Conservation (phyloP, 768 basidiomycete genomes). For the Brasilioporus rufonigricans region DNA sequence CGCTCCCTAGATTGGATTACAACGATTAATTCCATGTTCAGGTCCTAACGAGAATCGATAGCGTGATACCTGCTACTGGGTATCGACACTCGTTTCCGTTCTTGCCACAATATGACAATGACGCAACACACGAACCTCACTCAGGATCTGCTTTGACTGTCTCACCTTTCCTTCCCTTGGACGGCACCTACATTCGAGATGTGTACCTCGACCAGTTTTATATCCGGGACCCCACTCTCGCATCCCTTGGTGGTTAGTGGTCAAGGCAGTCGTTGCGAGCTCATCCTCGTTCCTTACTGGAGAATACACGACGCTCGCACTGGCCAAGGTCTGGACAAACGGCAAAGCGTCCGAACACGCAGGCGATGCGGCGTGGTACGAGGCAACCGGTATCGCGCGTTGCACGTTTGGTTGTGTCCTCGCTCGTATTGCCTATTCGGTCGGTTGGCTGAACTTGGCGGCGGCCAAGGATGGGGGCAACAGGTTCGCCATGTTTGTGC, state of each 20-base stretch:
- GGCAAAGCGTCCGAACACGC: neutral
- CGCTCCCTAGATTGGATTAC: neutral
- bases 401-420: no score
- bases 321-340: neutral
- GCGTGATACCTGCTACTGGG: no score
- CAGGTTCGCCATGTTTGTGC: slow-evolving; percentile 5
- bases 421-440: neutral
- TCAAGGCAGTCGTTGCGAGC: neutral
- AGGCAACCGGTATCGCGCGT: no score
- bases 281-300: neutral
- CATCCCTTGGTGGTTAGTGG: slow-evolving; percentile 2
- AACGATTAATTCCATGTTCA: neutral
- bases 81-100: slow-evolving; percentile 17
- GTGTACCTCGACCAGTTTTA: slow-evolving; percentile 15
- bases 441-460: slow-evolving; percentile 13
- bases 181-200: slow-evolving; percentile 9
- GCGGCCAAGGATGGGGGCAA: slow-evolving; percentile 15
- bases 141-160: neutral
- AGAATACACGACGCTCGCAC: no score
- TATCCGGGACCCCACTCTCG: slow-evolving; percentile 12
- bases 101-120: slow-evolving; percentile 15
- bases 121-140: neutral
- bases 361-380: neutral
- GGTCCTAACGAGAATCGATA: slow-evolving; percentile 1
- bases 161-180: slow-evolving; percentile 9